phyloP scores from a whole-genome alignment of 805 yeast genomes.

The Candida yuanshanica region DNA sequence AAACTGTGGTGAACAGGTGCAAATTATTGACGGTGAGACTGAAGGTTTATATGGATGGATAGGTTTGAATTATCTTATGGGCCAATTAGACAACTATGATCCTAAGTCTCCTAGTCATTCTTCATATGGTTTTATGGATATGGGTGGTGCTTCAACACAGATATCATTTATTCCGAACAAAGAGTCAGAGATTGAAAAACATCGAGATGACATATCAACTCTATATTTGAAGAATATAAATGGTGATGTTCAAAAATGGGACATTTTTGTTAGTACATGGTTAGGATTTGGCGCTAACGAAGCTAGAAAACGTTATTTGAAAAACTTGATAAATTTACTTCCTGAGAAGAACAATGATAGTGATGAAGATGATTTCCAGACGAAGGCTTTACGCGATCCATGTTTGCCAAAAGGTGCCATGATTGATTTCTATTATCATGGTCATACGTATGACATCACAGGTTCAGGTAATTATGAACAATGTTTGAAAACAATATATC shows the following conservation, averaged over 20 bases:
- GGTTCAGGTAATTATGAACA: slow-evolving; percentile 79
- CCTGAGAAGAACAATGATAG: slow-evolving; percentile 43
- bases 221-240: slow-evolving; percentile 61
- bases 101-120: slow-evolving; percentile 31
- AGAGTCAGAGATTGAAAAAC: slow-evolving; percentile 51
- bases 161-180: slow-evolving; percentile 84
- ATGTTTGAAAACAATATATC: slow-evolving; percentile 69
- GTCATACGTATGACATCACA: slow-evolving; percentile 40
- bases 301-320: slow-evolving; percentile 71
- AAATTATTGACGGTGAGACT: slow-evolving; percentile 87
- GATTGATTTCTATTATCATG: slow-evolving; percentile 42
- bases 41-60: slow-evolving; percentile 98
- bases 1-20: slow-evolving; percentile 65
- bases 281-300: slow-evolving; percentile 96
- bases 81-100: slow-evolving; percentile 49
- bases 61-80: slow-evolving; percentile 78
- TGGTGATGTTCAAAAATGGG: slow-evolving; percentile 73
- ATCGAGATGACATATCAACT: slow-evolving; percentile 65
- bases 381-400: slow-evolving; percentile 54
- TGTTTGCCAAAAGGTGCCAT: slow-evolving; percentile 68
- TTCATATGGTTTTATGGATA: slow-evolving; percentile 94
- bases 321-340: slow-evolving; percentile 44
- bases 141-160: slow-evolving; percentile 99
- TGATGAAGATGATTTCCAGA: slow-evolving; percentile 39
- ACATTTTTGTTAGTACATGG: slow-evolving; percentile 93